Base-by-base conservation (phyloP, 352 stramenopile species). In the Globisporangium cylindrosporum region DNA sequence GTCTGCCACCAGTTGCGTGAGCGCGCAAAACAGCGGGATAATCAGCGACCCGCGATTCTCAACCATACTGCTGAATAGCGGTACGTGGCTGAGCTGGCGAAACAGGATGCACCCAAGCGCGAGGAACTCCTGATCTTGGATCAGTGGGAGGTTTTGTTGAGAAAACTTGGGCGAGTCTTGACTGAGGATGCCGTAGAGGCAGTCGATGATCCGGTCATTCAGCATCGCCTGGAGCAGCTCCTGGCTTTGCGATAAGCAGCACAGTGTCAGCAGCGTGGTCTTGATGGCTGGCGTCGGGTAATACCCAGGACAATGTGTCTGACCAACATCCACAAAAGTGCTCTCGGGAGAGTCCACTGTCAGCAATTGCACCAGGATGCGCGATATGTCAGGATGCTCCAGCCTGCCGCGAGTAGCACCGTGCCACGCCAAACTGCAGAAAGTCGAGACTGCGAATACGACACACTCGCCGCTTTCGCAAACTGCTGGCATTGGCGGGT, bases 371-470 rank as follows among this genome's bases (percentile, higher is more conserved):
- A 80, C 75, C 14, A 90, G 60, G 14, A 73, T 64, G 24, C 58
- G 25, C 0, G 77, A 79, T 8, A 89, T 77, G 1, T 78, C 69
- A 0, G 74, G 65, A 9, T 68, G 53, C 18, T 88, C 68, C 0
- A 90, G 53, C 7, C 69, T 62, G 3, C 18, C 54, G 2, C 80
- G 74, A 2, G 82, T 87, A 9, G 71, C 59, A n/a, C 91, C 81
- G 57, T 94, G 73, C 84, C 86, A 94, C 8, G 73, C 75, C 14
- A 94, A 59, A 25, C 78, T 73, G 54, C 81, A 90, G 14, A 92
- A 57, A 6, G 82, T 79, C 0, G 82, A 77, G 8, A 81, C 73
- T 6, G 76, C 82, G 32, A 79, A 84, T 8, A 80, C 22, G 5
- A 77, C 71, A 46, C 74, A 86, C 15, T 75, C 70, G 0, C 64